These are phyloP conservation scores for Scytalidium lignicola DNA, from an alignment of 2,329 filamentous ascomycete genomes.

Conservation along the genomic window DNA sequence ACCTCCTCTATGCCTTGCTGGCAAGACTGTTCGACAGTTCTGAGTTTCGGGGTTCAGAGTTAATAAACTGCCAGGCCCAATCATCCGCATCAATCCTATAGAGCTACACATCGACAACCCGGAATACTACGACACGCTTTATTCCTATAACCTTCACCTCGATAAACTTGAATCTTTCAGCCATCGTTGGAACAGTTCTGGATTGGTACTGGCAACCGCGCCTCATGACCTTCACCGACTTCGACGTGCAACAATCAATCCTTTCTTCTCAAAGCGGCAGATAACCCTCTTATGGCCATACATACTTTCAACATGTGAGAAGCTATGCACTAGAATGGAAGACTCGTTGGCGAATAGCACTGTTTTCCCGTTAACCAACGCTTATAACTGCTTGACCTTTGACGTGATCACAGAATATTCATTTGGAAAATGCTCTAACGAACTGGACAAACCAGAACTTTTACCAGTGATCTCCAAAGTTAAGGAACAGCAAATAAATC, in stretches of 20 bases:
- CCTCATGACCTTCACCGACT: slow-evolving; percentile 10
- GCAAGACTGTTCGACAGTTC: no score
- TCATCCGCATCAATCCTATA: slow-evolving; percentile 26
- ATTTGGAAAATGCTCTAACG: slow-evolving; percentile 12
- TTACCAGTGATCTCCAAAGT: slow-evolving; percentile 1
- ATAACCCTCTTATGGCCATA: slow-evolving; percentile 3
- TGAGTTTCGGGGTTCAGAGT: background rate
- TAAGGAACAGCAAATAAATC: background rate
- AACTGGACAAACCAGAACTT: slow-evolving; percentile 5
- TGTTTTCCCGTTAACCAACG: slow-evolving; percentile 4
- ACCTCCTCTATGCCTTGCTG: background rate
- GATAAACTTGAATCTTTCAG: background rate
- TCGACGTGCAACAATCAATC: slow-evolving; percentile 8
- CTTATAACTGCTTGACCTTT: slow-evolving; percentile 7
- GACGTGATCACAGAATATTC: slow-evolving; percentile 23
- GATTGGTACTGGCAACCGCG: slow-evolving; percentile 1
- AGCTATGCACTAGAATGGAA: slow-evolving; percentile 6
- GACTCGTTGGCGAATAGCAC: slow-evolving; percentile 3
- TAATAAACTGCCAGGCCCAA: slow-evolving; percentile 22
- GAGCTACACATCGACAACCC: slow-evolving; percentile 27
- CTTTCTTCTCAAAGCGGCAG: slow-evolving; percentile 9
- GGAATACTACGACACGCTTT: slow-evolving; percentile 24
- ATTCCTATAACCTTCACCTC: background rate
- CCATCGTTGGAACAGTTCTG: background rate
- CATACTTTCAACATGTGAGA: slow-evolving; percentile 5